Evolutionary conservation across 225 moss, liverwort and hornwort genomes (phyloP).

Genomic region (Sphagnum tenellum): DNA sequence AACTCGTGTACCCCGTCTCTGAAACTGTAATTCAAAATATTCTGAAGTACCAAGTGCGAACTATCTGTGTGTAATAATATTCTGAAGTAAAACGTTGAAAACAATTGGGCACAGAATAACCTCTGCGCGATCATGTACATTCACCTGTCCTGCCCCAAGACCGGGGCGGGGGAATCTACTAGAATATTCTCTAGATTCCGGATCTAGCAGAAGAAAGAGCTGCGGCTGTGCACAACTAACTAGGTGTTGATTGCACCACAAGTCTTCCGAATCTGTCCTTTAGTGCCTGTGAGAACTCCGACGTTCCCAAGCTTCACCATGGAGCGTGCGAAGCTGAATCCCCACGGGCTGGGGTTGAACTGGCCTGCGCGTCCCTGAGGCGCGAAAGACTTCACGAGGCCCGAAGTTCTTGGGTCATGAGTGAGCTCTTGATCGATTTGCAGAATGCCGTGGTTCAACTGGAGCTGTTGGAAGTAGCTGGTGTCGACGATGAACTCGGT

Average conservation of each 20-base stretch:
- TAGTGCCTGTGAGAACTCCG: conserved; percentile 10
- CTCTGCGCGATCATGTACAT: too few relatives aligned
- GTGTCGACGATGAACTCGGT: conserved; percentile 49
- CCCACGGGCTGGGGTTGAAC: neutral
- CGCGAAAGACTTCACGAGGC: conserved; percentile 4
- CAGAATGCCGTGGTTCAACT: conserved; percentile 27
- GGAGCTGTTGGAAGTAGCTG: conserved; percentile 32
- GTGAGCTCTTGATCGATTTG: conserved; percentile 26
- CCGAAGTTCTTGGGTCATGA: conserved; percentile 3
- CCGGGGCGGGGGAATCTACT: too few relatives aligned
- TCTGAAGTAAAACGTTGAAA: too few relatives aligned
- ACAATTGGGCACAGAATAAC: too few relatives aligned
- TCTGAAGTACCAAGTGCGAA: too few relatives aligned
- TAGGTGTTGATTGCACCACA: conserved; percentile 6
- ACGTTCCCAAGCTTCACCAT: conserved; percentile 14
- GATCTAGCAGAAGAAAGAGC: too few relatives aligned
- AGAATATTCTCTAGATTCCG: too few relatives aligned
- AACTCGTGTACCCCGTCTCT: too few relatives aligned
- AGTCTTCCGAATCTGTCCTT: conserved; percentile 19
- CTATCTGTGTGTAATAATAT: too few relatives aligned
- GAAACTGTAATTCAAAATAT: too few relatives aligned
- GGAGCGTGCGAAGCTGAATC: neutral
- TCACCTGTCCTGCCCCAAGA: too few relatives aligned
- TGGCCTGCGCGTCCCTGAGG: neutral
- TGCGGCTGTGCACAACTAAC: too few relatives aligned